These are phyloP conservation scores for Lathyrus tuberosus DNA, from an alignment of 306 rosid species.

Conservation along the genomic window DNA sequence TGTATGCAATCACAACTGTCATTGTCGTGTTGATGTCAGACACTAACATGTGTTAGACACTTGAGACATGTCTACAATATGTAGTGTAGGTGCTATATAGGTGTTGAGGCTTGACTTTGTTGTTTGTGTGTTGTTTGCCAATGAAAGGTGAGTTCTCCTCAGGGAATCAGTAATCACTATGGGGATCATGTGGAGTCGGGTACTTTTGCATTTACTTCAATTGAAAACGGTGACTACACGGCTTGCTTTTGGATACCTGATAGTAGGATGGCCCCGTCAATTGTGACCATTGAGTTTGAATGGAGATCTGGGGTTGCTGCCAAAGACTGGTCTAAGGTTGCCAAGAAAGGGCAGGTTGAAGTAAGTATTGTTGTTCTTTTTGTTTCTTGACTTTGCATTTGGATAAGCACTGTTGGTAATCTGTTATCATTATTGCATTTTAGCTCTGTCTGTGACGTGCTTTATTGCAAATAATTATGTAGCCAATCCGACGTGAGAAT, in stretches of 20 bases:
- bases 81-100: too few relatives aligned
- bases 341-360: conserved; percentile 88
- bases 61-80: too few relatives aligned
- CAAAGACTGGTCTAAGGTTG: conserved; percentile 91
- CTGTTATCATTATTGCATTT: conserved; percentile 21
- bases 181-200: conserved; percentile 73
- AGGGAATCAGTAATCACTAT: conserved; percentile 64
- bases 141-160: conserved; percentile 76
- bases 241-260: conserved; percentile 77
- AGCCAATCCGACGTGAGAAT: not conserved
- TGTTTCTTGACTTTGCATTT: conserved; percentile 22
- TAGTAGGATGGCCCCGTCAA: conserved; percentile 41
- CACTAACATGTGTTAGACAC: too few relatives aligned
- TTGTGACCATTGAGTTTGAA: conserved; percentile 68
- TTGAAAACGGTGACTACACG: conserved; percentile 73
- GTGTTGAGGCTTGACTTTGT: conserved; percentile 39
- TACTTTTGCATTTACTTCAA: conserved; percentile 75
- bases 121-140: conserved; percentile 42
- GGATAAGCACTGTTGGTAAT: not conserved
- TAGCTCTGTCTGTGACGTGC: conserved; percentile 5
- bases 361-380: conserved; percentile 48
- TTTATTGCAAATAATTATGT: not conserved
- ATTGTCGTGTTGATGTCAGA: too few relatives aligned
- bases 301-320: conserved; percentile 92
- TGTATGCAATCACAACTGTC: too few relatives aligned